These are phyloP conservation scores for Suhomyces terraborum DNA, from an alignment of 1,139 yeast genomes.

Conservation along the genomic window DNA sequence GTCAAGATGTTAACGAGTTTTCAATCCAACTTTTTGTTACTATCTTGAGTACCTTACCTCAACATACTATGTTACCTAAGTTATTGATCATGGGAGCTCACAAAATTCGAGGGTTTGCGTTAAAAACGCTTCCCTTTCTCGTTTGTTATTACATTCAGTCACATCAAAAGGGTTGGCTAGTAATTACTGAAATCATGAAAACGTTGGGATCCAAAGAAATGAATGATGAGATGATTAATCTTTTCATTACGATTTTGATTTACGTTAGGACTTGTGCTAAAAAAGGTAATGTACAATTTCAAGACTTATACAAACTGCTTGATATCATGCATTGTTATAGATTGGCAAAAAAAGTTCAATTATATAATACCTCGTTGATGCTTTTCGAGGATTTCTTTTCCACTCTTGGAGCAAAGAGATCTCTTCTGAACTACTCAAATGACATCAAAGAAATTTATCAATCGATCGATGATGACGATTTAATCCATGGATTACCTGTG, in stretches of 20 bases:
- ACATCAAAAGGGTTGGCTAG: conserved; percentile 18
- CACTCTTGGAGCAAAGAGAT: conserved; percentile 13
- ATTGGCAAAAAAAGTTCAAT: conserved; percentile 38
- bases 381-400: conserved; percentile 51
- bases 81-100: conserved; percentile 29
- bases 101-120: conserved; percentile 27
- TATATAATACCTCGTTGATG: conserved; percentile 52
- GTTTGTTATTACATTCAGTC: conserved; percentile 26
- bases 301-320: conserved; percentile 35
- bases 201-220: neutral
- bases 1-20: conserved; percentile 11
- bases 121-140: conserved; percentile 26
- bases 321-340: conserved; percentile 33
- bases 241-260: conserved; percentile 43
- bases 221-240: conserved; percentile 9
- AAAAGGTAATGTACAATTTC: conserved; percentile 33
- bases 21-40: conserved; percentile 12
- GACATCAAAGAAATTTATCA: conserved; percentile 39
- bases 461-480: conserved; percentile 59
- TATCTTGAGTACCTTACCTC: conserved; percentile 10
- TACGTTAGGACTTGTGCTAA: conserved; percentile 49
- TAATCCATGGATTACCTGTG: conserved; percentile 63
- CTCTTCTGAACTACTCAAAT: neutral
- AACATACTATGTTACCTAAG: neutral
- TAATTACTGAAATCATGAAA: conserved; percentile 8